Percentiles rank a stretch among this genome's conserved stretches.
These are phyloP conservation scores for Solanum neorickii DNA, from an alignment of 257 asterid genomes.

Conservation along the genomic window DNA sequence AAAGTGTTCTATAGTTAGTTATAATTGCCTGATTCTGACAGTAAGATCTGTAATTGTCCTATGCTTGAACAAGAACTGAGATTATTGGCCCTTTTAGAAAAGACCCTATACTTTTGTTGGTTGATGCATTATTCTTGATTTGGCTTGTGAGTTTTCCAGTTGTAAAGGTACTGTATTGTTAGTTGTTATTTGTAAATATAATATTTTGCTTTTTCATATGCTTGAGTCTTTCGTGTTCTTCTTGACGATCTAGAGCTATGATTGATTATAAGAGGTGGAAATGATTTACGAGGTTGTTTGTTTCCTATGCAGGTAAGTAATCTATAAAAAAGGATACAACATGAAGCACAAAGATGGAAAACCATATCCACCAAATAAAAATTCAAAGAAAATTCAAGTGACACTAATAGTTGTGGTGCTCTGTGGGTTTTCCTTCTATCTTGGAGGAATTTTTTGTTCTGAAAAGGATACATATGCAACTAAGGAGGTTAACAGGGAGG, in stretches of 20 bases:
- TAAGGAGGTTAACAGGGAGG: constrained; percentile 11
- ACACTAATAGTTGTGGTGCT: constrained; percentile 54
- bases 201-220: background rate
- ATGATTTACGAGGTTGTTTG: background rate
- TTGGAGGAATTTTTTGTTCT: constrained; percentile 80
- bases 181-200: background rate
- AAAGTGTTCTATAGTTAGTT: background rate
- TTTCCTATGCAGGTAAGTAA: constrained; percentile 28
- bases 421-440: constrained; percentile 95
- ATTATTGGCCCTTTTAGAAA: background rate
- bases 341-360: constrained; percentile 92
- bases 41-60: constrained; percentile 28
- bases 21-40: background rate
- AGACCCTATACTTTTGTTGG: background rate
- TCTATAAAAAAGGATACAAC: constrained; percentile 12
- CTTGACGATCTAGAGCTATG: background rate
- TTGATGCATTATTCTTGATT: background rate
- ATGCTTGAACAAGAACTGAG: constrained; percentile 6
- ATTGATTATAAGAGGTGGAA: background rate
- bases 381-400: constrained; percentile 49
- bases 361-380: constrained; percentile 45
- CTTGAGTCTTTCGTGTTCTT: background rate
- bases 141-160: background rate
- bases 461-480: constrained; percentile 34
- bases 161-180: background rate